Evolutionary conservation across 345 rosid species (phyloP), one percentile per base, ranked within the genome.

Genomic region (Balakata baccata): DNA sequence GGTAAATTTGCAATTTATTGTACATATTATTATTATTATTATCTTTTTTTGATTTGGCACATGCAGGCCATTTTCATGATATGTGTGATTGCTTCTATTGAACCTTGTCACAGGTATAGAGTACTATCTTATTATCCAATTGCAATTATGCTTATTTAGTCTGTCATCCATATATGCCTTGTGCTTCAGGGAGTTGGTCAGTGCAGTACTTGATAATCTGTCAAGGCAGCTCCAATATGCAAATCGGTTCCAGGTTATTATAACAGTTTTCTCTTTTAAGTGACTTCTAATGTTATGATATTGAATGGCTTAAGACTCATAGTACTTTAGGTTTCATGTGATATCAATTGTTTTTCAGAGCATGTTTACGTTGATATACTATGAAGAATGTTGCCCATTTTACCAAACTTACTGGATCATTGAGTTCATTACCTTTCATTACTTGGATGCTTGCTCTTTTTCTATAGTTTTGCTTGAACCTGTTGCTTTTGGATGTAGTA

Each of bases 11-110:
- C 5, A 37, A 58, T 20, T 58, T 68, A 23, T n/a, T 49, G 45
- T 18, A 6, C 22, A 53, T 34, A 53, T 52, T 14, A 20, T 20
- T 38, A 23, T 59, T 43, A 4, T 43, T 43, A 6, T 4, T 43
- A 9, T 4, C 7, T 20, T 13, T 12, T 45, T 69, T 7, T 78
- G 16, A 68, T 79, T 46, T 77, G 75, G 45, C 58, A 72, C 71
- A 57, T 80, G 76, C 92, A 94, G 98, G 97, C 93, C 64, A 86
- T 94, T 80, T 94, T 94, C 84, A 94, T 88, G 90, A 83, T 92
- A 64, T 89, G 92, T 74, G 92, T 80, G 69, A 68, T 94, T 80
- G 88, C 97, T 77, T 95, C 98, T 56, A 79, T 88, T 57, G 90
- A 92, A 74, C 91, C 93, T 76, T 77, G 84, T 79, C 95, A 90